These are phyloP conservation scores for Aspergillus brunneoviolaceus DNA, from an alignment of 2,329 filamentous ascomycete species.

Conservation along the genomic window DNA sequence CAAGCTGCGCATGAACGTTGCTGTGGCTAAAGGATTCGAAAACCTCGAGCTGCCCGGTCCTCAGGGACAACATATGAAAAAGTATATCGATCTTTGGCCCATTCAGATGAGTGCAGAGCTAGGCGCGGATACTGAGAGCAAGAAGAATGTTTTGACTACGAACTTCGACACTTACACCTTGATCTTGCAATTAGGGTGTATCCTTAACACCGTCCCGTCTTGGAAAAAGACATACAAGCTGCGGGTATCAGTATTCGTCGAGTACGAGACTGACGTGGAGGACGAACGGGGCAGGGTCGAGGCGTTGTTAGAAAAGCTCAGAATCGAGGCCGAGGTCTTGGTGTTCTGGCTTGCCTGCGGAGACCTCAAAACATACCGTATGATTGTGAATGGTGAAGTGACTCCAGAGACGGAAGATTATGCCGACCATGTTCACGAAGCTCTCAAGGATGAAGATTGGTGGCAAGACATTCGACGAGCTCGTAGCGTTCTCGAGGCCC, in stretches of 20 bases:
- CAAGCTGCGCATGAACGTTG: conserved; percentile 77
- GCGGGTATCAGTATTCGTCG: conserved; percentile 82
- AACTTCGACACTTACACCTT: conserved; percentile 90
- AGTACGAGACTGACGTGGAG: conserved; percentile 80
- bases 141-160: conserved; percentile 69
- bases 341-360: conserved; percentile 82
- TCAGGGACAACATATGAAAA: conserved; percentile 62
- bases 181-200: conserved; percentile 84
- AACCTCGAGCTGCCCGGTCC: conserved; percentile 68
- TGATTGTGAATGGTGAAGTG: conserved; percentile 70
- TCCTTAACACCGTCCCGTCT: conserved; percentile 74
- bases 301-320: conserved; percentile 72
- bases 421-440: conserved; percentile 62
- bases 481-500: conserved; percentile 27
- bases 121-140: conserved; percentile 62
- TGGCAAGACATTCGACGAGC: conserved; percentile 70
- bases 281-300: conserved; percentile 73
- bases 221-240: conserved; percentile 74
- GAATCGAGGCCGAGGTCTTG: conserved; percentile 75
- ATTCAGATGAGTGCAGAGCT: conserved; percentile 92
- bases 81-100: conserved; percentile 84
- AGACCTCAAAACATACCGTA: conserved; percentile 68
- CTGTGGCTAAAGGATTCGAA: conserved; percentile 78
- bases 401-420: conserved; percentile 54
- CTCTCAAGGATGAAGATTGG: conserved; percentile 73